Evolutionary conservation across 2,329 filamentous ascomycete genomes (phyloP), one percentile per base, ranked within the genome.

Genomic region (Ophiostoma perfectum): DNA sequence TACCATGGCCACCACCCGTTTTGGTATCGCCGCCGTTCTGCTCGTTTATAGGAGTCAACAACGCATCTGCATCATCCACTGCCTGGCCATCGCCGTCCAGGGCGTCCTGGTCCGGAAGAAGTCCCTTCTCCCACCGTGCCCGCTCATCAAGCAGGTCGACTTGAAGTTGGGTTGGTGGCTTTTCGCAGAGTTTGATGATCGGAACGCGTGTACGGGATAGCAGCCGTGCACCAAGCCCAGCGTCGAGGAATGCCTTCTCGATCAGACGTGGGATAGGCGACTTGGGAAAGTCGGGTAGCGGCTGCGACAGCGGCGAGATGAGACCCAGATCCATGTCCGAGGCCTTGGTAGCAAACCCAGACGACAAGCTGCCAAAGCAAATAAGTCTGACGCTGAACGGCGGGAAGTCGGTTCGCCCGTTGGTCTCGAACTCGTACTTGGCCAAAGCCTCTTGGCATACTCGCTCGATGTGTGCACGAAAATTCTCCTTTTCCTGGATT

Each of bases 291-390:
- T 86, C 83, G 2, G 83, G 81, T 66, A 84, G 80, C 62, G 83
- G 79, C 27, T 77, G 75, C 1, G 89, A 89, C 65, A 83, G 78
- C 3, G 85, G 86, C 1, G 90, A 89, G 5, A 95, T 80, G 45
- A 96, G 84, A 8, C 89, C 90, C 42, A 97, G 84, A 77, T 97
- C 93, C 89, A 97, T 92, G 74, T 97, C 93, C 1, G 93, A 94
- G n/a, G 88, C 87, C 73, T 90, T 90, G 11, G 91, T 92, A 3
- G 91, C 93, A 78, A 96, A 96, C 0, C 93, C 93, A 12, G 92
- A 93, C 27, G 86, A 86, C 64, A 96, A 81, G 75, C 92, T 96
- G 5, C 92, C 93, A 75, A 95, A 96, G 74, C 89, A 92, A 73
- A 87, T 87, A 14, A 96, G 81, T 67, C 87, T 81, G n/a, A 94